These are phyloP conservation scores for Tausonia pullulans DNA, from an alignment of 1,284 basidiomycete genomes.

Conservation along the genomic window DNA sequence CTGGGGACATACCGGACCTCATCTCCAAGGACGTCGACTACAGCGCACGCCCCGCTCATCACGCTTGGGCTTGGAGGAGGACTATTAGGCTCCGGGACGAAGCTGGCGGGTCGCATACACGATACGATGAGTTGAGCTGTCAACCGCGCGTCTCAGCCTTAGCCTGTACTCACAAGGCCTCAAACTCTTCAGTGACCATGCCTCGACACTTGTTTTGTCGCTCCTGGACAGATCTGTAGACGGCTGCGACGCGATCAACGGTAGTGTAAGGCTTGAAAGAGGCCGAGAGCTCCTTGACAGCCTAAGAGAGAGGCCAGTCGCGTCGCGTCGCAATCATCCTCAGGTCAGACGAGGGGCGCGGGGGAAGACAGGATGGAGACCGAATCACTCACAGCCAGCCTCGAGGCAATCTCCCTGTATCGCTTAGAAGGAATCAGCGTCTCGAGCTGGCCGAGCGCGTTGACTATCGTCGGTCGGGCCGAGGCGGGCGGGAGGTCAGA, in stretches of 20 bases:
- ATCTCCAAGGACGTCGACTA: slow-evolving; percentile 71
- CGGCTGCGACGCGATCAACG: slow-evolving; percentile 59
- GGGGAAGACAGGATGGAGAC: neutral
- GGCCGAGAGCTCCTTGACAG: slow-evolving; percentile 70
- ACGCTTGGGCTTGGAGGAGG: slow-evolving; percentile 47
- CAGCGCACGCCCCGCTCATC: slow-evolving; percentile 66
- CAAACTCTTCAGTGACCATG: slow-evolving; percentile 77
- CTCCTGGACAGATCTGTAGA: slow-evolving; percentile 67
- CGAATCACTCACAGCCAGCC: slow-evolving; percentile 49
- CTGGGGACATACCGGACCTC: slow-evolving; percentile 51
- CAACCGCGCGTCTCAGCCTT: neutral
- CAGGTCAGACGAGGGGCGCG: slow-evolving; percentile 14
- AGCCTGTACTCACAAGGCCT: slow-evolving; percentile 57
- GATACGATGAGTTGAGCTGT: neutral
- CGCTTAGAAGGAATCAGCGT: slow-evolving; percentile 61
- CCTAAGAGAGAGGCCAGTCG: slow-evolving; percentile 38
- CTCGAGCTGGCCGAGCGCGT: slow-evolving; percentile 68
- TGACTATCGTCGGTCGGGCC: slow-evolving; percentile 42
- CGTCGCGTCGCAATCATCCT: neutral
- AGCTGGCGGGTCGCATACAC: slow-evolving; percentile 39
- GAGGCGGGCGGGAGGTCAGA: no score
- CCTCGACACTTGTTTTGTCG: slow-evolving; percentile 62
- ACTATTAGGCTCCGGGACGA: slow-evolving; percentile 61
- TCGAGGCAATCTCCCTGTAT: slow-evolving; percentile 73
- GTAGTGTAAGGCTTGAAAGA: slow-evolving; percentile 65